phyloP scores from a whole-genome alignment of 2,329 filamentous ascomycete species.

The Aspergillus bombycis region DNA sequence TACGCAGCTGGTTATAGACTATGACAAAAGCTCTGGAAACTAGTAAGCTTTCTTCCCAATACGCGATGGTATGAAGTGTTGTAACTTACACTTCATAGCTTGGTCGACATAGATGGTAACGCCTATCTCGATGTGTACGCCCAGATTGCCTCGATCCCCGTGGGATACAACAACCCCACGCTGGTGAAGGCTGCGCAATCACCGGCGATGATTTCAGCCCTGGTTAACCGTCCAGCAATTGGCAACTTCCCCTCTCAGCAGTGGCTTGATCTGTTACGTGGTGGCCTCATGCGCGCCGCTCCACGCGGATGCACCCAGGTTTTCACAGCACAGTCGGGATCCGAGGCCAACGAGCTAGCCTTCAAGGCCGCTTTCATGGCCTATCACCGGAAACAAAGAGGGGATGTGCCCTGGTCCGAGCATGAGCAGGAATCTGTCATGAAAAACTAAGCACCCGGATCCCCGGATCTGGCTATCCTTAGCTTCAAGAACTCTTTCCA shows the following conservation, averaged over 20 bases:
- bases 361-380: too few species aligned
- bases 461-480: slow-evolving; percentile 13
- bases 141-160: slow-evolving; percentile 14
- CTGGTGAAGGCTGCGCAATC: slow-evolving; percentile 8
- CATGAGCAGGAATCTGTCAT: too few species aligned
- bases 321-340: too few species aligned
- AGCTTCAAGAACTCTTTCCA: slow-evolving; percentile 17
- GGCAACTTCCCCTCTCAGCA: slow-evolving; percentile 10
- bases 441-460: too few species aligned
- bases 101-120: slow-evolving; percentile 16
- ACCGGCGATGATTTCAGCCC: slow-evolving; percentile 8
- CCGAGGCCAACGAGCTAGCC: too few species aligned
- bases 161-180: slow-evolving; percentile 14
- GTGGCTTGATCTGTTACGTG: slow-evolving; percentile 6
- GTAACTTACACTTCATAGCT: slow-evolving; percentile 3
- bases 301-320: slow-evolving; percentile 7
- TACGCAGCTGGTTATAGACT: slow-evolving; percentile 3
- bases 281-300: slow-evolving; percentile 12
- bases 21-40: slow-evolving; percentile 4
- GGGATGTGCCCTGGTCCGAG: too few species aligned
- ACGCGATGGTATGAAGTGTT: neutral
- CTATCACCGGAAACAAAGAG: too few species aligned
- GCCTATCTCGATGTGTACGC: slow-evolving; percentile 15
- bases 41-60: neutral
- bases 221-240: slow-evolving; percentile 11